Conservation (phyloP, 1,284 basidiomycete genomes). For the Sanghuangporus baumii region DNA sequence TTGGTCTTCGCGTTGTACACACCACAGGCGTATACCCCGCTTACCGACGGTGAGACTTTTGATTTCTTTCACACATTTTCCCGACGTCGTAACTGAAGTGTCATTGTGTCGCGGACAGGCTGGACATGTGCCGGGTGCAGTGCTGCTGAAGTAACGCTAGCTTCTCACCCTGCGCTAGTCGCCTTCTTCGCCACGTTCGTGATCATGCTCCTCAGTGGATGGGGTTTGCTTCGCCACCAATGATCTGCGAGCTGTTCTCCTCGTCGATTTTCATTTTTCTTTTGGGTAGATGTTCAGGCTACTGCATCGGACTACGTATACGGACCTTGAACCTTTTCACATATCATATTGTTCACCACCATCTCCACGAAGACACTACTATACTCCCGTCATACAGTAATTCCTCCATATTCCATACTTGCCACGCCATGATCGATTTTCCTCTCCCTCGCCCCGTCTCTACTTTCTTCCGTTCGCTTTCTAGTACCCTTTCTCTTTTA, state of each 20-base stretch:
- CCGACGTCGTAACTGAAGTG: constrained; percentile 7
- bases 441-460: too few species aligned
- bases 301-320: constrained; percentile 9
- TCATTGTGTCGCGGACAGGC: constrained; percentile 35
- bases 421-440: background rate
- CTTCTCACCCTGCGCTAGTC: constrained; percentile 59
- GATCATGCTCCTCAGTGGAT: constrained; percentile 70
- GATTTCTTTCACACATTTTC: constrained; percentile 5
- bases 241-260: background rate
- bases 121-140: constrained; percentile 73
- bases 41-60: constrained; percentile 53
- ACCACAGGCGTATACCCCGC: constrained; percentile 69
- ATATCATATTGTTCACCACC: background rate
- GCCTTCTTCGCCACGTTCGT: constrained; percentile 63
- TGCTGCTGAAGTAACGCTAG: constrained; percentile 40
- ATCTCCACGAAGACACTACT: background rate
- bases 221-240: constrained; percentile 47
- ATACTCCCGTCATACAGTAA: background rate
- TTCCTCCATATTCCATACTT: background rate
- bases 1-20: constrained; percentile 84
- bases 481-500: background rate
- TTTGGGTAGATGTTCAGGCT: constrained; percentile 7
- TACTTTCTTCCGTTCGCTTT: background rate
- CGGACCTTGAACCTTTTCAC: constrained; percentile 9
- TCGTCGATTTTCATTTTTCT: background rate